Evolutionary conservation across 164 flowering plant species (phyloP).

Genomic region (Magnolia changhungtana): DNA sequence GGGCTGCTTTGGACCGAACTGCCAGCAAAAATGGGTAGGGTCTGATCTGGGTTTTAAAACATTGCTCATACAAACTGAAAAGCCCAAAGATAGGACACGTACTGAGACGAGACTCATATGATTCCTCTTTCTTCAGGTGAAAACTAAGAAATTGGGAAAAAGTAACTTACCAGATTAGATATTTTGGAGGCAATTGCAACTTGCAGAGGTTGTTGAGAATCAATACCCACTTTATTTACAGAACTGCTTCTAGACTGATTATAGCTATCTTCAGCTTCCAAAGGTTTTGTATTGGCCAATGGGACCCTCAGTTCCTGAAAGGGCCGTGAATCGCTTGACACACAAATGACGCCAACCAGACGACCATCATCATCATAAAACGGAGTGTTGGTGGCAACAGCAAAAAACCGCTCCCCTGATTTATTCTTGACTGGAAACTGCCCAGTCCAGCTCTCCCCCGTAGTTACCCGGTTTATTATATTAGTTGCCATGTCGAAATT

Average conservation of each 20-base stretch:
- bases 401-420: slow-evolving; percentile 53
- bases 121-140: not conserved
- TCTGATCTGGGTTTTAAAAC: not conserved
- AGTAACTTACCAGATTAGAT: slow-evolving; percentile 68
- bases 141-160: not conserved
- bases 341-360: slow-evolving; percentile 79
- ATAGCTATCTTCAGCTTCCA: slow-evolving; percentile 37
- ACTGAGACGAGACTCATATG: not conserved
- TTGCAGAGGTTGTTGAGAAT: slow-evolving; percentile 82
- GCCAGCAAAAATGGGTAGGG: not conserved
- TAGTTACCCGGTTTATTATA: slow-evolving; percentile 42
- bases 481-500: slow-evolving; percentile 40
- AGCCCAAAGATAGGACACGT: not conserved
- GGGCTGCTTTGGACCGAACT: not conserved
- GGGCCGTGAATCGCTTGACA: slow-evolving; percentile 61
- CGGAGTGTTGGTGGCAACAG: slow-evolving; percentile 65
- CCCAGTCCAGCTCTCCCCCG: slow-evolving; percentile 90
- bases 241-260: slow-evolving; percentile 33
- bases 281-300: slow-evolving; percentile 16
- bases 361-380: slow-evolving; percentile 76
- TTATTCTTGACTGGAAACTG: slow-evolving; percentile 74
- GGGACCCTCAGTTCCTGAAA: slow-evolving; percentile 42
- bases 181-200: slow-evolving; percentile 82
- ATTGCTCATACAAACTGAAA: not conserved
- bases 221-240: slow-evolving; percentile 54